phyloP scores from a whole-genome alignment of 108 stramenopile genomes.

The Skeletonema menzelii region DNA sequence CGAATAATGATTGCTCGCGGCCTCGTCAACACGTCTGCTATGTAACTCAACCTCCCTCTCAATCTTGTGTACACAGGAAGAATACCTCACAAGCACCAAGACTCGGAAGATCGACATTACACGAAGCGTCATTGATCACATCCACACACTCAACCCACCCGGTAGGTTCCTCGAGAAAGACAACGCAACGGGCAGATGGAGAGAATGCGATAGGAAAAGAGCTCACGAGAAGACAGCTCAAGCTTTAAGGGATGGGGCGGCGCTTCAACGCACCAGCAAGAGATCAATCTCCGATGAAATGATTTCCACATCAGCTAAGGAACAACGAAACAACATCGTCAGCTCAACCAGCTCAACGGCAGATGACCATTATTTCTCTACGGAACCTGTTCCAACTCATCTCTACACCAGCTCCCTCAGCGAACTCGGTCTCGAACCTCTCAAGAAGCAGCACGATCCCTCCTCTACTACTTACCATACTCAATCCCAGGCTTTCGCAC shows the following conservation, averaged over 20 bases:
- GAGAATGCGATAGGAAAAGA: conserved; percentile 69
- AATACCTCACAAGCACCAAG: conserved; percentile 52
- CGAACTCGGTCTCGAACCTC: too few relatives aligned
- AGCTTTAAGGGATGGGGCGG: conserved; percentile 76
- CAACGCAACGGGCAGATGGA: conserved; percentile 48
- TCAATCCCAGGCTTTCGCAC: too few relatives aligned
- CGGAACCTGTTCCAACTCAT: too few relatives aligned
- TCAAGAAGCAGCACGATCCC: too few relatives aligned
- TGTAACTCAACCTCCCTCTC: background rate
- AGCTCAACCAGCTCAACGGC: too few relatives aligned
- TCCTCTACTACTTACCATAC: too few relatives aligned
- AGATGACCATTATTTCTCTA: too few relatives aligned
- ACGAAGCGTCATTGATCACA: conserved; percentile 67
- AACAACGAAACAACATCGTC: too few relatives aligned
- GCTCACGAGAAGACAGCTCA: conserved; percentile 81
- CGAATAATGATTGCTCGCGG: background rate
- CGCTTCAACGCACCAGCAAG: conserved; percentile 40
- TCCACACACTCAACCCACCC: conserved; percentile 61
- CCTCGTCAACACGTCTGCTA: background rate
- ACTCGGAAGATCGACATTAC: conserved; percentile 73
- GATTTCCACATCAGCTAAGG: too few relatives aligned
- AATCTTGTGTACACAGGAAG: background rate
- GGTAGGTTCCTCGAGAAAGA: conserved; percentile 81
- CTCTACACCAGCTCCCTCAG: too few relatives aligned
- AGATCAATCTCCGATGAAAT: background rate